Evolutionary conservation across 2,329 filamentous ascomycete genomes (phyloP).

Genomic region (Aspergillus luchuensis): DNA sequence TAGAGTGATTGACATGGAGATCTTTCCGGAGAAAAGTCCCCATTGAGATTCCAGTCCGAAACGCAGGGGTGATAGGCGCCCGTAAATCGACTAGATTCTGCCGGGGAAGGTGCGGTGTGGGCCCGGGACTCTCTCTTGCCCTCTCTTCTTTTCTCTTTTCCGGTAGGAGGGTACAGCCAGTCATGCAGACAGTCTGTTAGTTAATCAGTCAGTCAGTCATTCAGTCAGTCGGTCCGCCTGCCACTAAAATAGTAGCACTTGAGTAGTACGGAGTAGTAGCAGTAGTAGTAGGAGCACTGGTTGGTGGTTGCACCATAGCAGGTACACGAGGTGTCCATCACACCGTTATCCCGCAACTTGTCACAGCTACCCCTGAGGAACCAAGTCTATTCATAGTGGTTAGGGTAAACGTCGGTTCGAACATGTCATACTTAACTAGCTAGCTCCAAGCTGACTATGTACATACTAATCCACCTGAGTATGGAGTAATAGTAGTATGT

Average conservation of each 20-base stretch:
- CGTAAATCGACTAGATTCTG: too few species aligned
- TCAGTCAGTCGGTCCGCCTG: too few species aligned
- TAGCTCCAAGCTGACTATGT: neutral
- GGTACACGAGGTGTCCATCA: neutral
- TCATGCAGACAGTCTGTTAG: too few species aligned
- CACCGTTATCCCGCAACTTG: neutral
- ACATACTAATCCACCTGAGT: neutral
- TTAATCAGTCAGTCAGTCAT: too few species aligned
- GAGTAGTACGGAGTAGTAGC: too few species aligned
- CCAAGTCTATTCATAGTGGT: neutral
- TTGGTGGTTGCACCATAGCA: neutral
- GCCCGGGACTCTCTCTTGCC: neutral
- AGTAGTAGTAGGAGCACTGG: too few species aligned
- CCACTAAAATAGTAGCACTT: too few species aligned
- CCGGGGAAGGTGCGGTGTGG: slow-evolving; percentile 1
- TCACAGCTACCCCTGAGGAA: neutral
- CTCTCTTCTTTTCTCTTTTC: too few species aligned
- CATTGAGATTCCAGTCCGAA: neutral
- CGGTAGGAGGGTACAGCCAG: neutral
- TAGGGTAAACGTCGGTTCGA: neutral
- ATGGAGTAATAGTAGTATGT: too few species aligned
- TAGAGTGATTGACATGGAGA: neutral
- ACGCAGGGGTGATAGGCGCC: neutral
- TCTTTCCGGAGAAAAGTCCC: neutral
- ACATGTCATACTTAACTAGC: neutral